Conservation (phyloP, 1,284 basidiomycete genomes). For the Phylloboletellus chloephorus region DNA sequence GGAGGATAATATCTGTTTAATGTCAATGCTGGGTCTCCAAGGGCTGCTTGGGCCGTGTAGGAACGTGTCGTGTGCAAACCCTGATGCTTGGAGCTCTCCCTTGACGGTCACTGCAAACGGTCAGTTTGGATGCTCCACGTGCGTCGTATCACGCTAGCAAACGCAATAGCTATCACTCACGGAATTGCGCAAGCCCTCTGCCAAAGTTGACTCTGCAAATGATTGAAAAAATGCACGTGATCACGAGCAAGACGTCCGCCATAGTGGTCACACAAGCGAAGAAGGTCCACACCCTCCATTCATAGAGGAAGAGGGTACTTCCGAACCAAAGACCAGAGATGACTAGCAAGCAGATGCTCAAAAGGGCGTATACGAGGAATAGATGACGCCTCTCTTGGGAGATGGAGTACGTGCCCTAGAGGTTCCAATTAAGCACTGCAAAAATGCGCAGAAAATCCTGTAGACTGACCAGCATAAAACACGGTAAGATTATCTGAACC, state of each 20-base stretch:
- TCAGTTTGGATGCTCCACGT: background rate
- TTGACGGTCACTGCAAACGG: constrained; percentile 16
- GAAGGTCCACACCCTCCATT: constrained; percentile 45
- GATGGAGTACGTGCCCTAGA: constrained; percentile 47
- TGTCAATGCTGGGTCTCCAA: background rate
- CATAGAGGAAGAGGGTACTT: constrained; percentile 45
- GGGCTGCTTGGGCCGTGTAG: constrained; percentile 1
- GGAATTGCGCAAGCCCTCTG: constrained; percentile 44
- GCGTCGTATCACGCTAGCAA: background rate
- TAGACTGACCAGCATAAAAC: constrained; percentile 40
- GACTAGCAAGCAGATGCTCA: constrained; percentile 39
- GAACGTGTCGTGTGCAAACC: constrained; percentile 20
- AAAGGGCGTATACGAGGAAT: constrained; percentile 40
- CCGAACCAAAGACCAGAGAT: constrained; percentile 42
- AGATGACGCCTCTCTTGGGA: constrained; percentile 40
- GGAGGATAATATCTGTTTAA: background rate
- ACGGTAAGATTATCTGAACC: constrained; percentile 42
- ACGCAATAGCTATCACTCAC: constrained; percentile 28
- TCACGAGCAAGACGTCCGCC: constrained; percentile 37
- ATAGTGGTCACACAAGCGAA: constrained; percentile 43
- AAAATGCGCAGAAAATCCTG: background rate
- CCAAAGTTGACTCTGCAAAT: constrained; percentile 48
- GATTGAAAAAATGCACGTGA: constrained; percentile 39
- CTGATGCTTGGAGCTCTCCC: constrained; percentile 13
- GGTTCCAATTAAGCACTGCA: constrained; percentile 1